These are phyloP conservation scores for Talaromyces piceae DNA, from an alignment of 2,329 filamentous ascomycete genomes.

Conservation along the genomic window DNA sequence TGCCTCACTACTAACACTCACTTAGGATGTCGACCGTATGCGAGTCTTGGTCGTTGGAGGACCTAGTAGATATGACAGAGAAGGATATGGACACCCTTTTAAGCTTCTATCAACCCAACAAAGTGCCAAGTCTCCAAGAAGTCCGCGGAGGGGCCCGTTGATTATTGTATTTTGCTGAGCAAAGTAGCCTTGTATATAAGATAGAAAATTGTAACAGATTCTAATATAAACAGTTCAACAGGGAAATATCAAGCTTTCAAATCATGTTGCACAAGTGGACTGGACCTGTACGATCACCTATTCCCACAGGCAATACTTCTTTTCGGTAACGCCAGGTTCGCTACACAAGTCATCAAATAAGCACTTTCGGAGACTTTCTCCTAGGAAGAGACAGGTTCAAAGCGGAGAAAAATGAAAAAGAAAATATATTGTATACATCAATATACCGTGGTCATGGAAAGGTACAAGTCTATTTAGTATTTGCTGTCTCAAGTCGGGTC, in stretches of 20 bases:
- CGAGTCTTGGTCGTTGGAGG: constrained; percentile 75
- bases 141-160: constrained; percentile 18
- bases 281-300: background rate
- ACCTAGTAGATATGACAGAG: constrained; percentile 74
- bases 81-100: constrained; percentile 80
- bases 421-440: constrained; percentile 11
- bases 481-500: constrained; percentile 23
- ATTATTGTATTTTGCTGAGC: background rate
- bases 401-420: constrained; percentile 10
- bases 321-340: background rate
- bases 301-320: background rate
- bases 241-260: background rate
- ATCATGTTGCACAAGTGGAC: background rate
- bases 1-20: constrained; percentile 20
- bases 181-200: background rate
- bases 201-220: background rate
- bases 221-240: background rate
- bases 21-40: constrained; percentile 88
- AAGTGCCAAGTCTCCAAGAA: constrained; percentile 31
- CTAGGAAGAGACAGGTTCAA: constrained; percentile 9
- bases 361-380: background rate
- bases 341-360: constrained; percentile 1
- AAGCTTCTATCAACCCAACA: constrained; percentile 54
- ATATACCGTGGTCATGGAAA: constrained; percentile 1
- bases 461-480: constrained; percentile 24